Conservation (phyloP, 169 alveolate genomes). For the Cryptosporidium parvum region DNA sequence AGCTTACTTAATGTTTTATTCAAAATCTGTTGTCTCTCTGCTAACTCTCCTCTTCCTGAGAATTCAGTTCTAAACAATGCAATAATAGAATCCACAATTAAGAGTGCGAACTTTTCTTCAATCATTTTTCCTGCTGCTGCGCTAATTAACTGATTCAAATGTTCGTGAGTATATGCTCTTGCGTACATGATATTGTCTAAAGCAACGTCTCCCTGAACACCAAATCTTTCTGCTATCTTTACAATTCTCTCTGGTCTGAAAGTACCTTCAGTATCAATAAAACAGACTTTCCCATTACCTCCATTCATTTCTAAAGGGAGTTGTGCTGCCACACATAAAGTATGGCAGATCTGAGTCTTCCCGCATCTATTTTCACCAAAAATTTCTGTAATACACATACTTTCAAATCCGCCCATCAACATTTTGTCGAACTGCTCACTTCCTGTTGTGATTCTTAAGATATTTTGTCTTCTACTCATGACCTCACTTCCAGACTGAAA, state of each 20-base stretch:
- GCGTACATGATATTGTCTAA: slow-evolving; percentile 90
- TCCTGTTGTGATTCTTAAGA: slow-evolving; percentile 86
- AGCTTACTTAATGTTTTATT: slow-evolving; percentile 88
- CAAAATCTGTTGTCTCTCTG: slow-evolving; percentile 87
- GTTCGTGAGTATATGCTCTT: slow-evolving; percentile 90
- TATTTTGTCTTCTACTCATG: slow-evolving; percentile 81
- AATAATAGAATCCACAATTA: slow-evolving; percentile 89
- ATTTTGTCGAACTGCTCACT: slow-evolving; percentile 84
- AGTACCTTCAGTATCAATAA: slow-evolving; percentile 93
- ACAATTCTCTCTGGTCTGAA: slow-evolving; percentile 90
- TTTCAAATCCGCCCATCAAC: slow-evolving; percentile 90
- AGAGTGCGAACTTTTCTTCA: slow-evolving; percentile 85
- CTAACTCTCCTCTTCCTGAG: slow-evolving; percentile 91
- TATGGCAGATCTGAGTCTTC: slow-evolving; percentile 87
- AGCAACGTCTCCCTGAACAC: slow-evolving; percentile 86
- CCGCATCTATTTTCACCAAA: slow-evolving; percentile 90
- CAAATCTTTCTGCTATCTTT: slow-evolving; percentile 89
- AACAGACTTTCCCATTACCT: slow-evolving; percentile 90
- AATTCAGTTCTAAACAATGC: slow-evolving; percentile 90
- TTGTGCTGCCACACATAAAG: slow-evolving; percentile 87
- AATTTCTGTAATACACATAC: slow-evolving; percentile 89
- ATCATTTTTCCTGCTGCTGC: slow-evolving; percentile 90
- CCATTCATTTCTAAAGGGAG: slow-evolving; percentile 87
- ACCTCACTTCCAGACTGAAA: slow-evolving; percentile 85
- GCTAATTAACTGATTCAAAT: slow-evolving; percentile 83